These are phyloP conservation scores for Discostella pseudostelligera DNA, from an alignment of 108 stramenopile species.

Conservation along the genomic window DNA sequence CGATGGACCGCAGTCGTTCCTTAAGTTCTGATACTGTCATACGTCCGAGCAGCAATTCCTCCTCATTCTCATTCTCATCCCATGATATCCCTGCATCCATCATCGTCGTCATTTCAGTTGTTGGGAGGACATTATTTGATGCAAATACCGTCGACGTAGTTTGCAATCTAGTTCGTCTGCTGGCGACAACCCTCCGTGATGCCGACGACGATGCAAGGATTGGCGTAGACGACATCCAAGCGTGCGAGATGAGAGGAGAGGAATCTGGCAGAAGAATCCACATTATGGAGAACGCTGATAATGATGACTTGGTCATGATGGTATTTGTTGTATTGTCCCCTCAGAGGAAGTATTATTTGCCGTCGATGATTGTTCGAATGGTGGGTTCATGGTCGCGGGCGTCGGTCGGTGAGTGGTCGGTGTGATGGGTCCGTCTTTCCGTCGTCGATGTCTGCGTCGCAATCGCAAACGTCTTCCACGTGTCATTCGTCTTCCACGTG, in stretches of 20 bases:
- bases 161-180: neutral
- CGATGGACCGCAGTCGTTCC: constrained; percentile 14
- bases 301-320: constrained; percentile 2
- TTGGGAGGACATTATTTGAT: neutral
- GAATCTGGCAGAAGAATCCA: constrained; percentile 3
- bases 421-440: no score
- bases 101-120: neutral
- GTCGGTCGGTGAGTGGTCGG: no score
- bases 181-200: neutral
- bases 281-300: constrained; percentile 2
- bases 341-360: no score
- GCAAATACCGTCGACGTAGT: neutral
- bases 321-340: no score
- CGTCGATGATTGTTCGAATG: no score
- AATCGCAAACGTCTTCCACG: no score
- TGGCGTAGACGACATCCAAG: no score
- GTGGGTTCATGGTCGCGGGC: no score
- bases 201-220: no score
- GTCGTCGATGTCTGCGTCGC: no score
- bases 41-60: constrained; percentile 7
- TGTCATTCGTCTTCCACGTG: no score
- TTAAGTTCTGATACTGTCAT: constrained; percentile 27
- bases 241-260: no score
- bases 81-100: neutral
- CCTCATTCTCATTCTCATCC: neutral